A percentile compares a stretch with the other conserved stretches of the same genome.
These are phyloP conservation scores for Scedosporium aurantiacum DNA, from an alignment of 2,329 filamentous ascomycete species.

Conservation along the genomic window DNA sequence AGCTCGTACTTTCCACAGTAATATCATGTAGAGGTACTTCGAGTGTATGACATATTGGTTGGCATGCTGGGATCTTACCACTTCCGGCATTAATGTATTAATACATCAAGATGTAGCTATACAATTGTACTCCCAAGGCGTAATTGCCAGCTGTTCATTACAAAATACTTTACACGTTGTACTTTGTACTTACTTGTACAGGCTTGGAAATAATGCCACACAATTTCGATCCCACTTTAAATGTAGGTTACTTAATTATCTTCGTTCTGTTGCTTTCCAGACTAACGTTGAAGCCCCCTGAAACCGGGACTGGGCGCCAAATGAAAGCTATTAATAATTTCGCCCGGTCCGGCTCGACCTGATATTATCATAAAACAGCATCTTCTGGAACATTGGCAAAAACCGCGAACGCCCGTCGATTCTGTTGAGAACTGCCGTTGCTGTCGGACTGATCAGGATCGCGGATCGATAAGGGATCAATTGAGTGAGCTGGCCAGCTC, in stretches of 20 bases:
- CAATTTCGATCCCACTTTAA: no score
- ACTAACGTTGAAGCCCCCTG: background rate
- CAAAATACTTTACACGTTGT: background rate
- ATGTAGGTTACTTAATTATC: no score
- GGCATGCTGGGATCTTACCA: no score
- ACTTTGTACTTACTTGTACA: background rate
- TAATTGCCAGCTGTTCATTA: slow-evolving; percentile 1
- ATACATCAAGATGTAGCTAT: background rate
- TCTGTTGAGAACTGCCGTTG: no score
- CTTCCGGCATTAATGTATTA: no score
- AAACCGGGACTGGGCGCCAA: background rate
- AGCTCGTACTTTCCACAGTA: no score
- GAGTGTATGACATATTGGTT: no score
- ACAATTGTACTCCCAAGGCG: background rate
- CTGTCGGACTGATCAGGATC: no score
- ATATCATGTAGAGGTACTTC: no score
- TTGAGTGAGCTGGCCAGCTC: no score
- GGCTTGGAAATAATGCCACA: background rate
- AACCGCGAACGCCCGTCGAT: no score
- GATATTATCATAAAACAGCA: background rate
- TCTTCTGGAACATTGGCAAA: background rate
- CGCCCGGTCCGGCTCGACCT: background rate
- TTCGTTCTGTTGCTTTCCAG: background rate
- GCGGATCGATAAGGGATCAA: no score
- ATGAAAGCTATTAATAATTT: slow-evolving; percentile 2